These are phyloP conservation scores for Schizosaccharomyces cryophilus DNA, from an alignment of 805 yeast genomes.

Conservation along the genomic window DNA sequence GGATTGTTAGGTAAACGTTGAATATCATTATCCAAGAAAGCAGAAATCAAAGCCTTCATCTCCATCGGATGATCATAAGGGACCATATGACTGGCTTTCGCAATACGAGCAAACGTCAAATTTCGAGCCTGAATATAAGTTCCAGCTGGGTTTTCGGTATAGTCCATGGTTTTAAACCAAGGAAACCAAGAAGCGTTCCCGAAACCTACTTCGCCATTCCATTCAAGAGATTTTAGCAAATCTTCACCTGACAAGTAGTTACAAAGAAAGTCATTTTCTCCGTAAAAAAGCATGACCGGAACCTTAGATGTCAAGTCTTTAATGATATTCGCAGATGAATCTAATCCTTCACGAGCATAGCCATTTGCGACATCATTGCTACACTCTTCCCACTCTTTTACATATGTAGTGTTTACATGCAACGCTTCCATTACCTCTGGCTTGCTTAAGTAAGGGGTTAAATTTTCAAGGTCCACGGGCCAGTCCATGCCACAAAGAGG, in stretches of 20 bases:
- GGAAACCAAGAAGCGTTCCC: constrained; percentile 11
- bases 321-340: constrained; percentile 40
- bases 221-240: constrained; percentile 33
- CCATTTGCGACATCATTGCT: constrained; percentile 27
- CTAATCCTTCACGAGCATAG: constrained; percentile 27
- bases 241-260: constrained; percentile 53
- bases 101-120: constrained; percentile 49
- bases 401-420: constrained; percentile 20
- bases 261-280: constrained; percentile 74
- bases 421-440: constrained; percentile 25
- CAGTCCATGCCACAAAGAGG: constrained; percentile 84
- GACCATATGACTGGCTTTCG: constrained; percentile 77
- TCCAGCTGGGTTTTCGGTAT: constrained; percentile 22
- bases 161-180: constrained; percentile 22
- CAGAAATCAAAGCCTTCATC: constrained; percentile 46
- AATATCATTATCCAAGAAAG: constrained; percentile 12
- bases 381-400: constrained; percentile 56
- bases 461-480: constrained; percentile 41
- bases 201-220: constrained; percentile 29
- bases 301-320: constrained; percentile 34
- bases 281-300: constrained; percentile 55
- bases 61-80: constrained; percentile 56
- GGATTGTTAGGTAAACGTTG: neutral
- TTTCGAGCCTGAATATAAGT: constrained; percentile 33
- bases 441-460: constrained; percentile 26